These are phyloP conservation scores for Epichloe coenophiala DNA, from an alignment of 2,329 filamentous ascomycete genomes.

Conservation along the genomic window DNA sequence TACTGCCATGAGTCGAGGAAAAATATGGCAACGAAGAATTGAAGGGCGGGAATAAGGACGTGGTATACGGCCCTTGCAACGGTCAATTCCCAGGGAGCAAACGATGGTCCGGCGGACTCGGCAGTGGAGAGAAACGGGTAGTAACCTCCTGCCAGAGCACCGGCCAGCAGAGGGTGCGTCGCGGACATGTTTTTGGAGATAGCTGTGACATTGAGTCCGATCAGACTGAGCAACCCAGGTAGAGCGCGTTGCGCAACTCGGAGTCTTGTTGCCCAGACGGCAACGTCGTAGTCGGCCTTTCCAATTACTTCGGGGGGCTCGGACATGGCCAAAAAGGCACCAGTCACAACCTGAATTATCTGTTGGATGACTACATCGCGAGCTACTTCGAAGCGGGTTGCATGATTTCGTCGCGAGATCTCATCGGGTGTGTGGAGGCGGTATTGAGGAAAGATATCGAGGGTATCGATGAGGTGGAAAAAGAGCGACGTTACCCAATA, in stretches of 20 bases:
- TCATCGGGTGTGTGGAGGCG: slow-evolving; percentile 91
- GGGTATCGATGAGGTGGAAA: slow-evolving; percentile 78
- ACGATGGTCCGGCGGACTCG: slow-evolving; percentile 51
- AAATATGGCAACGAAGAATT: slow-evolving; percentile 61
- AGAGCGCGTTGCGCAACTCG: slow-evolving; percentile 67
- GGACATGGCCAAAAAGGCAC: slow-evolving; percentile 51
- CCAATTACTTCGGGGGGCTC: slow-evolving; percentile 66
- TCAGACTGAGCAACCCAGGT: slow-evolving; percentile 52
- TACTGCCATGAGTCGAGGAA: slow-evolving; percentile 97
- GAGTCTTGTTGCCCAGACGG: slow-evolving; percentile 77
- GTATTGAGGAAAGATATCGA: slow-evolving; percentile 80
- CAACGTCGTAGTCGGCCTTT: slow-evolving; percentile 72
- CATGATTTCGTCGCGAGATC: slow-evolving; percentile 75
- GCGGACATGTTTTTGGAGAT: slow-evolving; percentile 63
- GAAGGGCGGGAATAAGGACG: slow-evolving; percentile 58
- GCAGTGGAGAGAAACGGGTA: slow-evolving; percentile 57
- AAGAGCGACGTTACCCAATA: slow-evolving; percentile 82
- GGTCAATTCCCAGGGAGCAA: slow-evolving; percentile 69
- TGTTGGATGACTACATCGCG: slow-evolving; percentile 90
- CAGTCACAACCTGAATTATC: slow-evolving; percentile 67
- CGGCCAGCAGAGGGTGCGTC: slow-evolving; percentile 61
- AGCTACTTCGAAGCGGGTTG: slow-evolving; percentile 70
- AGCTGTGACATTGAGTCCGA: slow-evolving; percentile 64
- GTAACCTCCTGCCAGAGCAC: slow-evolving; percentile 62
- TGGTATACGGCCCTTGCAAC: slow-evolving; percentile 70